Conservation (phyloP, 805 yeast species). For the Vanderwaltozyma tropicalis region DNA sequence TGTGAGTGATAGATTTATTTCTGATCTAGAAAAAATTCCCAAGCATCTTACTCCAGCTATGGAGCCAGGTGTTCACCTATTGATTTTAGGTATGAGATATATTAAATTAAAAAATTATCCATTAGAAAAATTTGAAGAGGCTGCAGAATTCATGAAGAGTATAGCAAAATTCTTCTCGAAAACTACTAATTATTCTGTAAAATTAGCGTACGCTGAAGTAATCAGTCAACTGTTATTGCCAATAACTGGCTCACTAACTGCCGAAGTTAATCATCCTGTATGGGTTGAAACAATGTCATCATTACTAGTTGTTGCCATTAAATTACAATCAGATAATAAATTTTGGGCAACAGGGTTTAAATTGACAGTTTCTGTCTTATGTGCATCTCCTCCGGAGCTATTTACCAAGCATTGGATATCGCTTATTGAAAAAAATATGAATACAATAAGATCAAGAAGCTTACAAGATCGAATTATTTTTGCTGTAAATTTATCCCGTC, state of each 20-base stretch:
- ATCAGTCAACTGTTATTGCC: slow-evolving; percentile 67
- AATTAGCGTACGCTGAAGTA: slow-evolving; percentile 78
- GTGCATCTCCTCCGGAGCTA: slow-evolving; percentile 70
- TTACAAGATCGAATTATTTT: slow-evolving; percentile 41
- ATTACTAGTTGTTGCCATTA: slow-evolving; percentile 43
- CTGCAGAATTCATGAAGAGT: slow-evolving; percentile 82
- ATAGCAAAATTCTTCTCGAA: slow-evolving; percentile 70
- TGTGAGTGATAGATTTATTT: slow-evolving; percentile 88
- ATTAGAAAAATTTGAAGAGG: slow-evolving; percentile 80
- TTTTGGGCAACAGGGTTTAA: slow-evolving; percentile 62
- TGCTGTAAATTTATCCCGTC: slow-evolving; percentile 56
- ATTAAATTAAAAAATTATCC: slow-evolving; percentile 74
- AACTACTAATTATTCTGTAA: slow-evolving; percentile 54
- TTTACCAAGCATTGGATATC: slow-evolving; percentile 65
- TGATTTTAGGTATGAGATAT: slow-evolving; percentile 89
- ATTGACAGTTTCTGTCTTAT: slow-evolving; percentile 59
- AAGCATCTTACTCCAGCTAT: slow-evolving; percentile 35
- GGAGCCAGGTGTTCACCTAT: slow-evolving; percentile 55
- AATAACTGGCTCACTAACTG: slow-evolving; percentile 74
- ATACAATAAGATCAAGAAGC: slow-evolving; percentile 56
- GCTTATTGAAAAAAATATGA: slow-evolving; percentile 52
- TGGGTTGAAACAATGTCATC: slow-evolving; percentile 77
- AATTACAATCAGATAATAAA: slow-evolving; percentile 35
- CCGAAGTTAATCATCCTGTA: slow-evolving; percentile 90
- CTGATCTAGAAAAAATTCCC: slow-evolving; percentile 81